Evolutionary conservation across 2,329 filamentous ascomycete genomes (phyloP).

Genomic region (Neofusicoccum sp.): DNA sequence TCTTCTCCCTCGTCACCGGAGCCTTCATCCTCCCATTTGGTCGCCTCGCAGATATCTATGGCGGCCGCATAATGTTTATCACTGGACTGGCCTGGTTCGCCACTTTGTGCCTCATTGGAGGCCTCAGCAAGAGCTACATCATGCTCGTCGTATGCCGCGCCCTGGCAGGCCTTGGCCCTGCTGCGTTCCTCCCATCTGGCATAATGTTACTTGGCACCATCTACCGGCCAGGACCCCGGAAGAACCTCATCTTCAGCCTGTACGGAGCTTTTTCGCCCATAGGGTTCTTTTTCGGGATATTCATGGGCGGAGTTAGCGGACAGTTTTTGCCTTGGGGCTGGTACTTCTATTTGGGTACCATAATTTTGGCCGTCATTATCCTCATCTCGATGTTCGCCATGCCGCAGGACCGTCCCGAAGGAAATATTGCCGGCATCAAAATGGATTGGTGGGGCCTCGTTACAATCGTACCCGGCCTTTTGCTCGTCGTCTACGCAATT

Average conservation of each 20-base stretch:
- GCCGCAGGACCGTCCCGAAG: slow-evolving; percentile 1
- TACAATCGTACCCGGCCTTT: slow-evolving; percentile 54
- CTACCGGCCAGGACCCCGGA: slow-evolving; percentile 69
- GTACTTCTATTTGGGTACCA: slow-evolving; percentile 70
- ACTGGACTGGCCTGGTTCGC: slow-evolving; percentile 65
- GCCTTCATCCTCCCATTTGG: slow-evolving; percentile 52
- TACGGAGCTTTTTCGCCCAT: slow-evolving; percentile 58
- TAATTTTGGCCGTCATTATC: slow-evolving; percentile 29
- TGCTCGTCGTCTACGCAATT: slow-evolving; percentile 73
- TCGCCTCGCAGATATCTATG: slow-evolving; percentile 62
- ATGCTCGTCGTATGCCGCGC: slow-evolving; percentile 77
- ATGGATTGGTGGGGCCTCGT: slow-evolving; percentile 43
- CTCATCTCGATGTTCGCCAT: slow-evolving; percentile 26
- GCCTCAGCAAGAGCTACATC: slow-evolving; percentile 67
- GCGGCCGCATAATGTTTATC: slow-evolving; percentile 65
- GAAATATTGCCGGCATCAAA: slow-evolving; percentile 25
- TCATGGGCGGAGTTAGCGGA: slow-evolving; percentile 63
- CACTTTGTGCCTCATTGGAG: slow-evolving; percentile 69
- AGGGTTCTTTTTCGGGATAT: slow-evolving; percentile 60
- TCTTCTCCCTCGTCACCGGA: slow-evolving; percentile 41
- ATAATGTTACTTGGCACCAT: slow-evolving; percentile 66
- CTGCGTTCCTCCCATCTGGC: slow-evolving; percentile 70
- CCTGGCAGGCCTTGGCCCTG: slow-evolving; percentile 72
- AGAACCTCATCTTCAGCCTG: slow-evolving; percentile 67
- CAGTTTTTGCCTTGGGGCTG: slow-evolving; percentile 56